A percentile compares a stretch with the other conserved stretches of the same genome.
Evolutionary conservation across 352 stramenopile genomes (phyloP).

Genomic region (Phytophthora podocarpi): DNA sequence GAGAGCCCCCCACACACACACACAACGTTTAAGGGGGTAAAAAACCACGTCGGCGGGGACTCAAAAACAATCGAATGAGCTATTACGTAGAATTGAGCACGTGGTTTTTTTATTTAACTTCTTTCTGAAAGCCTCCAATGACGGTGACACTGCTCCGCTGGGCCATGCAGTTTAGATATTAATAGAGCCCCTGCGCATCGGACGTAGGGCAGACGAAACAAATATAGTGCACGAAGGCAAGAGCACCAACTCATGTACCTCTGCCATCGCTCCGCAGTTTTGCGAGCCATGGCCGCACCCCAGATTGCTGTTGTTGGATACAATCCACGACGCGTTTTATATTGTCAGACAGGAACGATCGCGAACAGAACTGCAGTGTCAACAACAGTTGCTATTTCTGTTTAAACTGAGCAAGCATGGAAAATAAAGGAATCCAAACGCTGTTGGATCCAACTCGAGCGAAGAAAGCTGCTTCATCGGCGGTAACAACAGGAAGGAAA

Average conservation of each 20-base stretch:
- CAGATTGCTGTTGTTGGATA: constrained; percentile 54
- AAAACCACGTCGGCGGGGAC: no score
- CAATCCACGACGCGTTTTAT: constrained; percentile 41
- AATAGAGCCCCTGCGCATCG: constrained; percentile 39
- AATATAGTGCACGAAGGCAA: constrained; percentile 48
- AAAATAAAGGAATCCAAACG: constrained; percentile 19
- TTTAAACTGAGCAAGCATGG: constrained; percentile 20
- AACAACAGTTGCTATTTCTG: neutral
- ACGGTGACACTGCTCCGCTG: constrained; percentile 43
- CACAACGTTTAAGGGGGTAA: no score
- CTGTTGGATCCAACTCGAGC: constrained; percentile 16
- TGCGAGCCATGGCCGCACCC: constrained; percentile 45
- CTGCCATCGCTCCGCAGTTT: constrained; percentile 47
- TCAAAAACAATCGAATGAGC: no score
- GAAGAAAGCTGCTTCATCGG: constrained; percentile 14
- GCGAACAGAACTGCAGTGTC: neutral
- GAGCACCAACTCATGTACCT: constrained; percentile 65
- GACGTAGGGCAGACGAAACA: constrained; percentile 43
- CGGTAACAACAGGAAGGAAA: constrained; percentile 11
- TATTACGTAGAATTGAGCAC: no score
- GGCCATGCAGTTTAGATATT: constrained; percentile 54
- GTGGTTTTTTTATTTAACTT: no score
- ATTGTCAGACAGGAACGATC: neutral
- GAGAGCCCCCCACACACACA: no score
- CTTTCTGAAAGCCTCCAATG: no score